phyloP scores from a whole-genome alignment of 2,329 filamentous ascomycete species.

The Aspergillus carbonarius region DNA sequence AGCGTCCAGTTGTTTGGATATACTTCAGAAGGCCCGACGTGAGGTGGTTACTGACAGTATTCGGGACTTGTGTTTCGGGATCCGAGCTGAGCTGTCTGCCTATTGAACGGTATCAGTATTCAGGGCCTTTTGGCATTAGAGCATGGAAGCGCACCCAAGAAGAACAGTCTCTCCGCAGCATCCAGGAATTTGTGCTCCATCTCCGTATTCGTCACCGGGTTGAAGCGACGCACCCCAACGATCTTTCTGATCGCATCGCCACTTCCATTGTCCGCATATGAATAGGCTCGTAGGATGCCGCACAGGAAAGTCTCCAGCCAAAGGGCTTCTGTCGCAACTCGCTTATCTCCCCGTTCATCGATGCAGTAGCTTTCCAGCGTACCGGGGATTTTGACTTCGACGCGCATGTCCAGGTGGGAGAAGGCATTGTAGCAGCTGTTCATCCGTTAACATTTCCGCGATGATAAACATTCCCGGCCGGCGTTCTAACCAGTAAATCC shows the following conservation, averaged over 20 bases:
- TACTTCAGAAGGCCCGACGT: slow-evolving; percentile 93
- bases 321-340: slow-evolving; percentile 85
- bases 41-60: slow-evolving; percentile 92
- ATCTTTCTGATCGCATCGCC: slow-evolving; percentile 96
- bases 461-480: background rate
- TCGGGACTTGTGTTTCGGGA: slow-evolving; percentile 94
- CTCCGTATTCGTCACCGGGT: slow-evolving; percentile 97
- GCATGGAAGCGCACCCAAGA: slow-evolving; percentile 63
- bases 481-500: slow-evolving; percentile 76
- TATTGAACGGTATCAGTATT: slow-evolving; percentile 39
- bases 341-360: slow-evolving; percentile 92
- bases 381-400: slow-evolving; percentile 94
- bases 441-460: slow-evolving; percentile 16
- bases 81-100: slow-evolving; percentile 96
- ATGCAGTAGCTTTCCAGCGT: slow-evolving; percentile 97
- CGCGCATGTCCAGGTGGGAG: slow-evolving; percentile 95
- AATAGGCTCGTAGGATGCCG: slow-evolving; percentile 89
- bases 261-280: slow-evolving; percentile 92
- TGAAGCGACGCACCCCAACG: slow-evolving; percentile 94
- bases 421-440: slow-evolving; percentile 97
- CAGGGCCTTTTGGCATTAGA: too few species aligned
- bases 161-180: slow-evolving; percentile 91
- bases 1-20: slow-evolving; percentile 91
- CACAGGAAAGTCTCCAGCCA: slow-evolving; percentile 98
- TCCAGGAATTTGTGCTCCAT: slow-evolving; percentile 95